Evolutionary conservation across 2,329 filamentous ascomycete genomes (phyloP), one percentile per base, ranked within the genome.

Genomic region (Juglanconis oblonga): DNA sequence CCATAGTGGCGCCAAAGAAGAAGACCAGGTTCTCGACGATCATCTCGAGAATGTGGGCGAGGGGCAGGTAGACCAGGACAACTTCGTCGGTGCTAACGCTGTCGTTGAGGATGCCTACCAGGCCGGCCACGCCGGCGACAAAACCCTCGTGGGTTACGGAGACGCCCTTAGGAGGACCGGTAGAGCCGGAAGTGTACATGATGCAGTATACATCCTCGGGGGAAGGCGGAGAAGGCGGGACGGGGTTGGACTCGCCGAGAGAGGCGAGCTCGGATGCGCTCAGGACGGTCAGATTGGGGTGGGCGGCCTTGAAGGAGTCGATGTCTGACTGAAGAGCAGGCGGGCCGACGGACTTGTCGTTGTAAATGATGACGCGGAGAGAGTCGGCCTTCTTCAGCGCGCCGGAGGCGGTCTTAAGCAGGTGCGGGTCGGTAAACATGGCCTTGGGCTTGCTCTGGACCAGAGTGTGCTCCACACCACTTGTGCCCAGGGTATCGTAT

Each of bases 31-130:
- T 97, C 77, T 99, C 95, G 66, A 99, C 91, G 61, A 94, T 90
- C 75, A 97, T 95, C 75, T 99, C 95, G 69, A 99, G 87, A 69
- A 98, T 98, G 72, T 99, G 95, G 2, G 95, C 93, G 56, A 96
- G 87, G 1, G 95, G 95, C 13, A 99, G 85, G 74, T 98, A 99
- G 29, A 93, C 92, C 50, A 99, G 83, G 48, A 98, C 81, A 50
- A 84, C 84, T 67, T 99, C 95, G 50, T 83, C 86, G 60, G 89
- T 87, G 62, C 87, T 88, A 53, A 98, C 85, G 69, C 89, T 89
- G 61, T 88, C 86, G 29, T 90, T 90, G 52, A 98, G 87, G 63
- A 91, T 87, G 47, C 84, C 83, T 70, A 88, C 85, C 50, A 97
- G 85, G 72, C 95, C 95, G 51, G 94, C 89, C 65, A 97, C 85